Conservation (phyloP, 208 protist genomes). For the Trypanosoma boissoni region DNA sequence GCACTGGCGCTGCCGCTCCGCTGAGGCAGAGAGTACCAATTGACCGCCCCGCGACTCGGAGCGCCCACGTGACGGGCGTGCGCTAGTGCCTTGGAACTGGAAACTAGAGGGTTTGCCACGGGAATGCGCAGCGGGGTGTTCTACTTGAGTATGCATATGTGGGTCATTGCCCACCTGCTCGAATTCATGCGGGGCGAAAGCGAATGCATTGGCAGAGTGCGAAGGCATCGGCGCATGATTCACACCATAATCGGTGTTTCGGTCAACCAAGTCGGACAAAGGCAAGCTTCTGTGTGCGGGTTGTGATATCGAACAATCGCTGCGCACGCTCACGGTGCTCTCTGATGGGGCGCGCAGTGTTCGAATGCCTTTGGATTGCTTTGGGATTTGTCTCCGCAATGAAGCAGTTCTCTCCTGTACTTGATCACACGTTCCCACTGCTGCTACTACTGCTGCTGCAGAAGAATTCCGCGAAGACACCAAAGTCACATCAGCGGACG, state of each 20-base stretch:
- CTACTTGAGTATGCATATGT: no score
- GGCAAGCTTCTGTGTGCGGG: not conserved
- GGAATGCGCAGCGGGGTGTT: no score
- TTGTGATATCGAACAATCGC: not conserved
- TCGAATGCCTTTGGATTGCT: constrained; percentile 1
- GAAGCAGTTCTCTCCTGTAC: not conserved
- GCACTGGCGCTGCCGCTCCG: constrained; percentile 4
- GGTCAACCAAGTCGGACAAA: not conserved
- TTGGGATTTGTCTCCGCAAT: not conserved
- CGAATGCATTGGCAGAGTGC: no score
- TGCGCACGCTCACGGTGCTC: constrained; percentile 2
- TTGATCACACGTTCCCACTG: not conserved
- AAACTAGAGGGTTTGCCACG: no score
- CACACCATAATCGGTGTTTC: no score
- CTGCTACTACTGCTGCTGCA: not conserved
- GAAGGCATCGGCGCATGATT: no score
- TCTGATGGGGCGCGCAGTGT: constrained; percentile 18
- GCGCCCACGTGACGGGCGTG: not conserved
- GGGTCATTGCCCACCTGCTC: no score
- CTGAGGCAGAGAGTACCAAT: not conserved
- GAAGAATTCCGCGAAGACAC: no score
- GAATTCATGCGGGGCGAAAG: no score
- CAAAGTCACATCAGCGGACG: not conserved
- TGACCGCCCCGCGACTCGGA: not conserved
- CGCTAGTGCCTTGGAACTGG: no score